Evolutionary conservation across 2,329 filamentous ascomycete species (phyloP).

Genomic region (Stachybotrys elegans): DNA sequence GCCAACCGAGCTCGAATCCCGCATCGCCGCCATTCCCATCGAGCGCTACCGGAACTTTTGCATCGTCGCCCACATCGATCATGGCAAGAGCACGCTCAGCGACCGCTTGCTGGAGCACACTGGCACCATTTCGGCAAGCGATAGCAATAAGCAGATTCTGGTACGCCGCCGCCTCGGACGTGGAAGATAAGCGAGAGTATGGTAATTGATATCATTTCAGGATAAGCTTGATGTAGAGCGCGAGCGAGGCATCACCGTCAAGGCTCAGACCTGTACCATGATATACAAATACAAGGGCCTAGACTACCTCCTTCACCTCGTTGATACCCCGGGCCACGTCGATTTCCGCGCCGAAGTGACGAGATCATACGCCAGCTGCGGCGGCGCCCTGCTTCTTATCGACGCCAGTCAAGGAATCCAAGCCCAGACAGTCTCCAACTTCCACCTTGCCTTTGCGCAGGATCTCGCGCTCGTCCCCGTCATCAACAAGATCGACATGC

Average conservation of each 20-base stretch:
- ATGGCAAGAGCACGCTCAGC: conserved; percentile 94
- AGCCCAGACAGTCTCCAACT: conserved; percentile 97
- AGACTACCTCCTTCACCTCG: conserved; percentile 90
- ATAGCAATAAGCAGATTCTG: conserved; percentile 85
- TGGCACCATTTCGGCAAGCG: conserved; percentile 80
- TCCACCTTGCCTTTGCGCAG: conserved; percentile 94
- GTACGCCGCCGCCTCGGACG: conserved; percentile 17
- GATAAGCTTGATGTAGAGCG: conserved; percentile 97
- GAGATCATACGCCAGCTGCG: conserved; percentile 91
- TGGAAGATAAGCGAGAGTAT: neutral
- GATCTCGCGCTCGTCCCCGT: conserved; percentile 83
- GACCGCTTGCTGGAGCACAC: conserved; percentile 91
- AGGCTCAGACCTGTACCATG: conserved; percentile 98
- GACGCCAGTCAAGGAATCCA: conserved; percentile 96
- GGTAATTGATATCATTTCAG: conserved; percentile 14
- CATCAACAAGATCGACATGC: conserved; percentile 94
- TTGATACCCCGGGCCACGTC: conserved; percentile 96
- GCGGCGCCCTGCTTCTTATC: conserved; percentile 84
- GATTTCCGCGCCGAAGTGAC: conserved; percentile 97
- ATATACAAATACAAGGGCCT: conserved; percentile 80
- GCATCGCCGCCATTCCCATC: conserved; percentile 71
- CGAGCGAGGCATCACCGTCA: conserved; percentile 95
- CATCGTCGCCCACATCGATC: conserved; percentile 97
- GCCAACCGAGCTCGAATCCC: conserved; percentile 31
- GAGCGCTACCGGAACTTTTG: conserved; percentile 90